Evolutionary conservation across 768 basidiomycete genomes (phyloP).

Genomic region (Kockovaella imperatae): DNA sequence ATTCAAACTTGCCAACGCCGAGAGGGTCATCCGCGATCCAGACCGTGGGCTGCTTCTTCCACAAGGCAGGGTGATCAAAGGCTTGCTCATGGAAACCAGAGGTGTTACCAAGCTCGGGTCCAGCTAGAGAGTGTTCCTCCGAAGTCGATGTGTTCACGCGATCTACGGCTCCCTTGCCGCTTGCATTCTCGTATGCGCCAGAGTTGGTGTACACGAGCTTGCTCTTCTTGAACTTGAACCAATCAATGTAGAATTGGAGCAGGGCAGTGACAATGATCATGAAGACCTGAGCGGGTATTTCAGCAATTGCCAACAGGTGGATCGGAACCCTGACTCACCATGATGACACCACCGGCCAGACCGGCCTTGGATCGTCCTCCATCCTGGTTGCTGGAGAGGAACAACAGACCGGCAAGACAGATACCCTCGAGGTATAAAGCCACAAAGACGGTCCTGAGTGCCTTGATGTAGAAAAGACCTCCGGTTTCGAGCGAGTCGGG

Average conservation of each 20-base stretch:
- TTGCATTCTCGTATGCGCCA: constrained; percentile 7
- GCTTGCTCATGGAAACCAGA: constrained; percentile 41
- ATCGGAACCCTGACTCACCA: constrained; percentile 20
- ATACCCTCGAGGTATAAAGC: constrained; percentile 44
- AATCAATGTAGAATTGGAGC: constrained; percentile 41
- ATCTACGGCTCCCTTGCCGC: neutral
- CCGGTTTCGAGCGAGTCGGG: constrained; percentile 45
- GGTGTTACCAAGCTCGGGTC: constrained; percentile 37
- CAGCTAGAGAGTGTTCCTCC: constrained; percentile 27
- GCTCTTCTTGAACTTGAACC: constrained; percentile 33
- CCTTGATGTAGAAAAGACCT: constrained; percentile 47
- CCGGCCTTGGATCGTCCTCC: constrained; percentile 32
- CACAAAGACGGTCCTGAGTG: constrained; percentile 44
- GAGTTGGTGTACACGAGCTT: constrained; percentile 32
- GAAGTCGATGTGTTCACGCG: constrained; percentile 7
- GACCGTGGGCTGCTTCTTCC: constrained; percentile 44
- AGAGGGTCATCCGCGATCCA: constrained; percentile 44
- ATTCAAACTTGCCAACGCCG: constrained; percentile 41
- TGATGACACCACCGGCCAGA: constrained; percentile 42
- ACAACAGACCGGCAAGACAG: constrained; percentile 45
- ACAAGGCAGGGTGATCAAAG: constrained; percentile 46
- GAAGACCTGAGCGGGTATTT: constrained; percentile 26
- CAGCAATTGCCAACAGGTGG: constrained; percentile 1
- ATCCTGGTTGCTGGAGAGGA: constrained; percentile 37
- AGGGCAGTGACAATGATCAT: constrained; percentile 33